Percentiles rank a stretch among this genome's conserved stretches.
Evolutionary conservation across 306 rosid genomes (phyloP).

Genomic region (Inga leiocalycina): DNA sequence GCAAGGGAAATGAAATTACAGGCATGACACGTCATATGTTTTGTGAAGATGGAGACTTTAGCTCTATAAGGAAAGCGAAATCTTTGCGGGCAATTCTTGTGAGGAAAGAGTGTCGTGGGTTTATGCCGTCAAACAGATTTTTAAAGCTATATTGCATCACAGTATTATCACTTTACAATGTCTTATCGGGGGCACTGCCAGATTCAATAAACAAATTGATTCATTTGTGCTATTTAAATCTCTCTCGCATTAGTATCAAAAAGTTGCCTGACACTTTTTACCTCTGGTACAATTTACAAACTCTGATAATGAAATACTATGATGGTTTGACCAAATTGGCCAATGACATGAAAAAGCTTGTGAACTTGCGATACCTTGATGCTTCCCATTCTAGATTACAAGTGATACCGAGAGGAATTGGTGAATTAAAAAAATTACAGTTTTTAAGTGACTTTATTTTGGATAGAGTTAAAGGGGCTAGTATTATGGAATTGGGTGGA

Average conservation of each 20-base stretch:
- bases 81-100: too few relatives aligned
- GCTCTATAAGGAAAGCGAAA: too few relatives aligned
- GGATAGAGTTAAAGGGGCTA: neutral
- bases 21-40: too few relatives aligned
- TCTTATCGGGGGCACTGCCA: neutral
- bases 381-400: neutral
- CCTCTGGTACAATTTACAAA: conserved; percentile 25
- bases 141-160: too few relatives aligned
- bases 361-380: conserved; percentile 19
- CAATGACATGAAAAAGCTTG: conserved; percentile 5
- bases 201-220: neutral
- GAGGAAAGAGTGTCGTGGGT: too few relatives aligned
- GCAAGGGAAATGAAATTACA: too few relatives aligned
- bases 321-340: neutral
- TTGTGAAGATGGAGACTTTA: too few relatives aligned
- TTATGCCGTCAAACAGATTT: too few relatives aligned
- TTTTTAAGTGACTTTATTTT: neutral
- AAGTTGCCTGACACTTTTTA: neutral
- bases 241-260: neutral
- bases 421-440: neutral
- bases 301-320: neutral
- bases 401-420: neutral
- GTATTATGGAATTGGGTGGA: neutral
- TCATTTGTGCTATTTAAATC: conserved; percentile 26
- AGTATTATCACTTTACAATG: neutral